phyloP scores from a whole-genome alignment of 2,329 filamentous ascomycete genomes.

The Phialophora expanda region DNA sequence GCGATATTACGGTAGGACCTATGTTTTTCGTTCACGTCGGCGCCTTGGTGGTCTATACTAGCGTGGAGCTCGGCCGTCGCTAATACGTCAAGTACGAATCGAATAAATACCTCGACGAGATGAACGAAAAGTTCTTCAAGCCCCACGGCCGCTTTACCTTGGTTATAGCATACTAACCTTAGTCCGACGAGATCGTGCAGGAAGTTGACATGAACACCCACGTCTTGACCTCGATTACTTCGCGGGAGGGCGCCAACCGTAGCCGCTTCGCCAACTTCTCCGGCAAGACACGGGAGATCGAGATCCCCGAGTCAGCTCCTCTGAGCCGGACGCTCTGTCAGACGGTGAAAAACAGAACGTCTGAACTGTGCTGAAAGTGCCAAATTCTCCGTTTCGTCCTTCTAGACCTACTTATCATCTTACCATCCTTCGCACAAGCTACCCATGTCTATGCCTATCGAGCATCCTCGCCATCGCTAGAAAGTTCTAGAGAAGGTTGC shows the following conservation, averaged over 20 bases:
- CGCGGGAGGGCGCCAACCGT: conserved; percentile 14
- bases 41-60: conserved; percentile 10
- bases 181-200: conserved; percentile 39
- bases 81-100: conserved; percentile 43
- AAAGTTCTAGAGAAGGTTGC: too few relatives aligned
- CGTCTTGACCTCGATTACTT: conserved; percentile 46
- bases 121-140: conserved; percentile 63
- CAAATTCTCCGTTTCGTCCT: too few relatives aligned
- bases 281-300: conserved; percentile 44
- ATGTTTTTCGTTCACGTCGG: conserved; percentile 15
- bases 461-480: too few relatives aligned
- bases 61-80: conserved; percentile 8
- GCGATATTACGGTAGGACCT: conserved; percentile 10
- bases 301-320: conserved; percentile 53
- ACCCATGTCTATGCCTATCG: too few relatives aligned
- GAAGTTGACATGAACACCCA: conserved; percentile 45
- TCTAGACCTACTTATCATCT: too few relatives aligned
- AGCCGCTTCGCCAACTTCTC: conserved; percentile 19
- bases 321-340: conserved; percentile 35
- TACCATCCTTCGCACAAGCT: too few relatives aligned
- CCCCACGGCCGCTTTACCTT: conserved; percentile 61
- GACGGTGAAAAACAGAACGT: conserved; percentile 32
- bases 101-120: conserved; percentile 60
- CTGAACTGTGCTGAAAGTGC: too few relatives aligned
- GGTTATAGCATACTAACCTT: conserved; percentile 59